phyloP scores from a whole-genome alignment of 2,329 filamentous ascomycete genomes.

The Ophiostoma sp. region DNA sequence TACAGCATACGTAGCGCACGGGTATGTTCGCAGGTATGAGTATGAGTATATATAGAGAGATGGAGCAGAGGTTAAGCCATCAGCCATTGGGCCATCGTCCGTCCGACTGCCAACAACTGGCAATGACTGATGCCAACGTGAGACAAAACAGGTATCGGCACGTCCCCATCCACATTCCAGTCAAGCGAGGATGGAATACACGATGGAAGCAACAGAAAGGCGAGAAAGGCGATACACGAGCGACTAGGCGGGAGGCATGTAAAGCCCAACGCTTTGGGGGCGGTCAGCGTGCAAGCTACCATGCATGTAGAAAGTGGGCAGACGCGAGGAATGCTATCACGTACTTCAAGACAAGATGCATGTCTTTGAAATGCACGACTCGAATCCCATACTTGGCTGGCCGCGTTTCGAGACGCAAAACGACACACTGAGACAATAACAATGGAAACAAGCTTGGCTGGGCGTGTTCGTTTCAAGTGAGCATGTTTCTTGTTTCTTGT shows the following conservation, averaged over 20 bases:
- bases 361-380: background rate
- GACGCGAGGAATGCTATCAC: background rate
- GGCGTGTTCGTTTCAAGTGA: background rate
- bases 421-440: conserved; percentile 11
- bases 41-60: background rate
- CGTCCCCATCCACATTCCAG: conserved; percentile 10
- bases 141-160: conserved; percentile 10
- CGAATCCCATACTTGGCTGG: conserved; percentile 8
- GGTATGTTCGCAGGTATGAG: background rate
- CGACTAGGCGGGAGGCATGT: background rate
- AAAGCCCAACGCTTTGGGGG: background rate
- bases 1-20: no score
- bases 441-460: background rate
- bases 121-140: background rate
- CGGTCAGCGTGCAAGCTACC: background rate
- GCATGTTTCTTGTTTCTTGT: background rate
- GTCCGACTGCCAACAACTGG: background rate
- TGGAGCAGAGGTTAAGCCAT: background rate
- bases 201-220: background rate
- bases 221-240: no score
- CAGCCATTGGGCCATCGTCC: background rate
- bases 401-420: conserved; percentile 5
- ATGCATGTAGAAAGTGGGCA: background rate
- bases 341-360: conserved; percentile 8
- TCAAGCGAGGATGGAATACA: background rate